Conservation (phyloP, 345 rosid genomes). For the Cardamine resedifolia region DNA sequence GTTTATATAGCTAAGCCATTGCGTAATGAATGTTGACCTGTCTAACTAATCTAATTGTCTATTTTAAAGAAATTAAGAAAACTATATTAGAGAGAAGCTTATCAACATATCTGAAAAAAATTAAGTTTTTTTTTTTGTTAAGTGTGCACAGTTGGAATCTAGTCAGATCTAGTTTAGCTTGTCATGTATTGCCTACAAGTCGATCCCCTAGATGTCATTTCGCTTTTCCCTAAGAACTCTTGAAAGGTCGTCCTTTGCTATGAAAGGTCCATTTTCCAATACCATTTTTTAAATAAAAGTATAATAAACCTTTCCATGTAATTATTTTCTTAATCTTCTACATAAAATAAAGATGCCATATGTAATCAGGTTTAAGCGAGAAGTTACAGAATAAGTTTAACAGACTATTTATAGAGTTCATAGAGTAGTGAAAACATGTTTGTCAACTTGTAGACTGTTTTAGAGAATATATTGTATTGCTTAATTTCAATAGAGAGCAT, state of each 20-base stretch:
- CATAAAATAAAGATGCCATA: background rate
- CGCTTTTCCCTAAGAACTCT: slow-evolving; percentile 19
- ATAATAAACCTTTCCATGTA: slow-evolving; percentile 1
- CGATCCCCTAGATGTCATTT: slow-evolving; percentile 19
- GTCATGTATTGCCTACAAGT: slow-evolving; percentile 25
- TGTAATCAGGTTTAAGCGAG: background rate
- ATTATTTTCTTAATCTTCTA: background rate
- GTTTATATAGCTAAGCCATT: slow-evolving; percentile 37
- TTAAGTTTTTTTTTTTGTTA: background rate
- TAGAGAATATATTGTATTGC: background rate
- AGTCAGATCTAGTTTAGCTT: slow-evolving; percentile 32
- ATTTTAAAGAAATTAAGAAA: background rate
- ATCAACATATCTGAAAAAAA: slow-evolving; percentile 1
- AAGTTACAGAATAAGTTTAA: background rate
- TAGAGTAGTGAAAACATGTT: background rate
- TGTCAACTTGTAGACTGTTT: background rate
- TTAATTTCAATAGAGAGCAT: background rate
- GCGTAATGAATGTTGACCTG: slow-evolving; percentile 34
- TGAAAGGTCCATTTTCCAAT: slow-evolving; percentile 7
- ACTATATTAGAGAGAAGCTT: background rate
- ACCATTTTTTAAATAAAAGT: background rate
- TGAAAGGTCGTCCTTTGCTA: slow-evolving; percentile 32
- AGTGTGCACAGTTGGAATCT: slow-evolving; percentile 32
- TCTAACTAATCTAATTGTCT: slow-evolving; percentile 17
- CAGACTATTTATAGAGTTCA: background rate